A percentile compares a stretch with the other conserved stretches of the same genome.
These are phyloP conservation scores for Trifolium fragiferum DNA, from an alignment of 306 rosid genomes.

Conservation along the genomic window DNA sequence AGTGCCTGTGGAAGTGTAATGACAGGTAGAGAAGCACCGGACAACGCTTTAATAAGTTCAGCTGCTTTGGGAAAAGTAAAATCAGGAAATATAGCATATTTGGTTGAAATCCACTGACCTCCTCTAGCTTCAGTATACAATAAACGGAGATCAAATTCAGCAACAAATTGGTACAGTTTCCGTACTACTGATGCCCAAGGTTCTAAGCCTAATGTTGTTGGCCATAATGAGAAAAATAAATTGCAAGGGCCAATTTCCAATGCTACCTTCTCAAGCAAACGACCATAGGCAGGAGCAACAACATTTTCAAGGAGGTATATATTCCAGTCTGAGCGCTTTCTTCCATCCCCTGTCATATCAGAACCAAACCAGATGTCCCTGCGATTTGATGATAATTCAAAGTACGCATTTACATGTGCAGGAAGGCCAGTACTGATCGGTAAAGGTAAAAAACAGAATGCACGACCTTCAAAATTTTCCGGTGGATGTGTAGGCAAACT, in stretches of 20 bases:
- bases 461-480: slow-evolving; percentile 83
- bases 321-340: slow-evolving; percentile 98
- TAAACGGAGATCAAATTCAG: slow-evolving; percentile 74
- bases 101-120: slow-evolving; percentile 94
- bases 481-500: slow-evolving; percentile 52
- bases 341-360: slow-evolving; percentile 97
- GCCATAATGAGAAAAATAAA: slow-evolving; percentile 95
- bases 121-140: slow-evolving; percentile 89
- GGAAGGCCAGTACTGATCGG: slow-evolving; percentile 94
- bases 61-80: slow-evolving; percentile 70
- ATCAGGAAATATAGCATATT: slow-evolving; percentile 94
- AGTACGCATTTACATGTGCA: slow-evolving; percentile 92
- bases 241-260: slow-evolving; percentile 81
- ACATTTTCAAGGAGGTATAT: slow-evolving; percentile 90
- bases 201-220: slow-evolving; percentile 68
- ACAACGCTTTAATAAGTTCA: slow-evolving; percentile 73
- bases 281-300: slow-evolving; percentile 95
- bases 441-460: slow-evolving; percentile 91
- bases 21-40: slow-evolving; percentile 83
- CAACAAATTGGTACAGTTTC: slow-evolving; percentile 72
- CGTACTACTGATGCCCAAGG: slow-evolving; percentile 89
- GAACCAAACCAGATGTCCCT: slow-evolving; percentile 99
- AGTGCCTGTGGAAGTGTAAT: slow-evolving; percentile 67
- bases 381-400: slow-evolving; percentile 95
- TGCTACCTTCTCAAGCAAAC: slow-evolving; percentile 84